Base-by-base conservation (phyloP, 257 asterid genomes). In the Nicotiana attenuata region DNA sequence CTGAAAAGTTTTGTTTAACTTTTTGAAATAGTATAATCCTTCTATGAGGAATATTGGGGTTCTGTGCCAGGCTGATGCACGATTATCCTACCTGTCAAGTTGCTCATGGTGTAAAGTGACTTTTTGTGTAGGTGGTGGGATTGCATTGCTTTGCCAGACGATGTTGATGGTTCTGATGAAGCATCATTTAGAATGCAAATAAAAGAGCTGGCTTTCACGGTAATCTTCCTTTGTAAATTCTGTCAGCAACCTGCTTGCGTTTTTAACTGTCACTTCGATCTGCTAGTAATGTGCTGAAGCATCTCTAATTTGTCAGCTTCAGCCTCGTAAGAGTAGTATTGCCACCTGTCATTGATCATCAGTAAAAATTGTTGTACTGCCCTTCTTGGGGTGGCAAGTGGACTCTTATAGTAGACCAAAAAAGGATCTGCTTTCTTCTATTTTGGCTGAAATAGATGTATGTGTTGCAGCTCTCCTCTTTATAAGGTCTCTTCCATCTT, bases 191-290 rank as follows among this genome's bases (percentile, higher is more conserved):
- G 98, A 87, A 81, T 82, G 90, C 95, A 94, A 84, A 86, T 94
- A 86, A 94, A 91, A 88, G 91, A 92, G 89, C 87, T 96, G 85
- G 98, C 99, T 11, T 90, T 85, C 83, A 90, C 85, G 97, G 99
- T 96, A 88, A 89, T 84, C 82, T 81, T 85, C 55, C 28, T 75
- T 71, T 20, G 22, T 52, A 52, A 52, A 52, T 71, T 14, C 60
- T 3, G 9, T 22, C 22, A 15, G 16, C 17, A 14, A 8, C 80
- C 80, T 50, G 63, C 80, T 50, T 75, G 41, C 9, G 3, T 50
- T 24, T 73, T 50, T n/a, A 33, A 50, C 22, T 22, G 26, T 26
- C 80, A 50, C 63, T 50, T 50, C 38, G 26, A 75, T 47, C 80
- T 50, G 45, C 69, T 14, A 26, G 41, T 26, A 64, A 61, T 61